Evolutionary conservation across 139 green algal genomes (phyloP).

Genomic region (Asterochloris erici): DNA sequence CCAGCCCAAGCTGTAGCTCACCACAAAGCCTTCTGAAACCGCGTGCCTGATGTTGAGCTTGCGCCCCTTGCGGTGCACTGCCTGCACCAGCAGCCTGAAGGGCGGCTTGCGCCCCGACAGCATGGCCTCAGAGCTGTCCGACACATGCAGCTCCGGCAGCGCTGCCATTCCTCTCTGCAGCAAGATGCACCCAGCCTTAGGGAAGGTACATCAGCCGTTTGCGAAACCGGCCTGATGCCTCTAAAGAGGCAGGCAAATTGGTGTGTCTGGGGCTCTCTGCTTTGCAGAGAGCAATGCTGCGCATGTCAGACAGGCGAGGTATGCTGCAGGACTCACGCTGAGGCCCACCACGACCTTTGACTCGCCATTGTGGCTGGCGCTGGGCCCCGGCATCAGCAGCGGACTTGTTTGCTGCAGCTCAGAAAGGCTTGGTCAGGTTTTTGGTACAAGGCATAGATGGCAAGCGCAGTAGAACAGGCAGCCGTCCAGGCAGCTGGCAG

Average conservation of each 20-base stretch:
- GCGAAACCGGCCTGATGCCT: too few species aligned
- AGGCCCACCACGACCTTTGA: conserved; percentile 18
- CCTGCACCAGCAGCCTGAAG: conserved; percentile 77
- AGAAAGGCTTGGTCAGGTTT: too few species aligned
- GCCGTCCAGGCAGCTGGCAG: too few species aligned
- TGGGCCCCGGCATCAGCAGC: conserved; percentile 35
- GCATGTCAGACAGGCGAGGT: neutral
- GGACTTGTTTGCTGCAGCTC: conserved; percentile 18
- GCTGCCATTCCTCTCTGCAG: conserved; percentile 50
- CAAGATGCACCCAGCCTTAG: too few species aligned
- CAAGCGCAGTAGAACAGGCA: too few species aligned
- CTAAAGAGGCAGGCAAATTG: too few species aligned
- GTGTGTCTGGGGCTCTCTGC: too few species aligned
- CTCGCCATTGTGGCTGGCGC: conserved; percentile 9
- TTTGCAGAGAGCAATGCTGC: too few species aligned
- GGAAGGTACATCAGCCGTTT: too few species aligned
- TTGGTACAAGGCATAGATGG: too few species aligned
- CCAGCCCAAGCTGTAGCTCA: conserved; percentile 11
- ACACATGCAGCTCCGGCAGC: conserved; percentile 71
- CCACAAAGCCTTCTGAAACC: conserved; percentile 81
- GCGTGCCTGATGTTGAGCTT: conserved; percentile 50
- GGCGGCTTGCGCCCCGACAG: conserved; percentile 84
- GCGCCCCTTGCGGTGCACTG: conserved; percentile 27
- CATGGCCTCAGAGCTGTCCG: conserved; percentile 82
- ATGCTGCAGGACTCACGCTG: neutral